These are phyloP conservation scores for Leccinum barrowsii DNA, from an alignment of 768 basidiomycete species.

Conservation along the genomic window DNA sequence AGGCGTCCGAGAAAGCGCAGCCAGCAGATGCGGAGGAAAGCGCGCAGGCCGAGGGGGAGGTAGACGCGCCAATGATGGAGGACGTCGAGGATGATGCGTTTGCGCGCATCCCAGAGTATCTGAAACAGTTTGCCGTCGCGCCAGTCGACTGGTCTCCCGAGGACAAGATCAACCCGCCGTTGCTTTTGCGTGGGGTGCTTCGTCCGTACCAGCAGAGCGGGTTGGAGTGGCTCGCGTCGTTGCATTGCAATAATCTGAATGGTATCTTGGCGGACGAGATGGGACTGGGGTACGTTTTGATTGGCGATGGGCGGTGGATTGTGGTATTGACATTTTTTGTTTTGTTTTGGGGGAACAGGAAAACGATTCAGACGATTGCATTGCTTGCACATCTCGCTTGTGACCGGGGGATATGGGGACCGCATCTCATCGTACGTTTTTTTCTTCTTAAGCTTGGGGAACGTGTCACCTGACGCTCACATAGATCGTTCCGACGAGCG, in stretches of 20 bases:
- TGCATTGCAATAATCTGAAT: slow-evolving; percentile 77
- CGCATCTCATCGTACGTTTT: slow-evolving; percentile 72
- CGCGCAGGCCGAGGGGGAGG: background rate
- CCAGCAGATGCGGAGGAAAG: background rate
- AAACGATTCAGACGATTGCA: slow-evolving; percentile 96
- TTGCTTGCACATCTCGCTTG: slow-evolving; percentile 90
- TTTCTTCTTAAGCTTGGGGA: background rate
- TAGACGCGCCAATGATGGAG: slow-evolving; percentile 37
- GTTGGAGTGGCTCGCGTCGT: slow-evolving; percentile 88
- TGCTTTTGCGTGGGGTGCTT: slow-evolving; percentile 81
- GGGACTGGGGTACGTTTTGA: slow-evolving; percentile 76
- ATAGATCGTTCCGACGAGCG: slow-evolving; percentile 87
- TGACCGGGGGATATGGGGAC: slow-evolving; percentile 88
- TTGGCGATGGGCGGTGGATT: background rate
- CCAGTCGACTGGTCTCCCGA: slow-evolving; percentile 65
- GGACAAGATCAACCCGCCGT: slow-evolving; percentile 55
- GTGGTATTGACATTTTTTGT: background rate
- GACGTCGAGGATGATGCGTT: slow-evolving; percentile 34
- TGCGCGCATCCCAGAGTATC: slow-evolving; percentile 45
- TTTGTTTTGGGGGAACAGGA: slow-evolving; percentile 44
- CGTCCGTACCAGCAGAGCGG: slow-evolving; percentile 94
- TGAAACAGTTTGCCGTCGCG: slow-evolving; percentile 68
- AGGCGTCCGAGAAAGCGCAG: background rate
- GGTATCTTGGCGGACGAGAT: slow-evolving; percentile 92
- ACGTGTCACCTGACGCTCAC: background rate